Evolutionary conservation across 352 stramenopile species (phyloP).

Genomic region (Pythium dissimile): DNA sequence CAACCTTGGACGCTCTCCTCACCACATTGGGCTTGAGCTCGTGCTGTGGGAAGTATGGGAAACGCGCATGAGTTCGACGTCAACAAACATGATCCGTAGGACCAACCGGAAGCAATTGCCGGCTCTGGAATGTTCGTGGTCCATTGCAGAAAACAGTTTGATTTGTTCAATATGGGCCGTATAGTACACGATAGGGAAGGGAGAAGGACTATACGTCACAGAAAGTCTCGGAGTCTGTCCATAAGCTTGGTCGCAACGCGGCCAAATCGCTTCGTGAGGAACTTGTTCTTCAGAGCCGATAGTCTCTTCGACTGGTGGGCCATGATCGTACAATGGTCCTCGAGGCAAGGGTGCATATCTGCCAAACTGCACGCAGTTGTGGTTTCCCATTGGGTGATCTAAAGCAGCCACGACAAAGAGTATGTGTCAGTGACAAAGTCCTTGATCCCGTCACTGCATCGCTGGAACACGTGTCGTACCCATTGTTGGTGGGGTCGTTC

Average conservation of each 20-base stretch:
- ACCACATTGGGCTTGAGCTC: too few species aligned
- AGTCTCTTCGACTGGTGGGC: constrained; percentile 14
- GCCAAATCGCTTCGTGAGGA: constrained; percentile 17
- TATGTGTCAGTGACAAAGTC: neutral
- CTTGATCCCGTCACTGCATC: neutral
- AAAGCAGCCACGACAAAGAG: too few species aligned
- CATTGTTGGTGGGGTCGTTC: constrained; percentile 9
- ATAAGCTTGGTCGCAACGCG: constrained; percentile 9
- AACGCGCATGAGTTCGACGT: too few species aligned
- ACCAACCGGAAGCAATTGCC: too few species aligned
- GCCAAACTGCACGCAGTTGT: neutral
- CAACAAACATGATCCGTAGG: too few species aligned
- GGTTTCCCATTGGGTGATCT: constrained; percentile 6
- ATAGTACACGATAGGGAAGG: too few species aligned
- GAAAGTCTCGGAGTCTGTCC: constrained; percentile 4
- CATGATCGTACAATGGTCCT: constrained; percentile 10
- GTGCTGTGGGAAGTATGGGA: too few species aligned
- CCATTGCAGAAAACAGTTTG: too few species aligned
- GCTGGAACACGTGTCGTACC: constrained; percentile 9
- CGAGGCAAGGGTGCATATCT: constrained; percentile 13
- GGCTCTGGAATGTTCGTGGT: too few species aligned
- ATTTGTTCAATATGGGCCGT: too few species aligned
- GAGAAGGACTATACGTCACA: constrained; percentile 11
- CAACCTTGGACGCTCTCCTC: too few species aligned
- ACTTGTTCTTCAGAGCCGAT: constrained; percentile 12